Conservation (phyloP, 2,329 filamentous ascomycete species). For the Parastagonospora avenae region DNA sequence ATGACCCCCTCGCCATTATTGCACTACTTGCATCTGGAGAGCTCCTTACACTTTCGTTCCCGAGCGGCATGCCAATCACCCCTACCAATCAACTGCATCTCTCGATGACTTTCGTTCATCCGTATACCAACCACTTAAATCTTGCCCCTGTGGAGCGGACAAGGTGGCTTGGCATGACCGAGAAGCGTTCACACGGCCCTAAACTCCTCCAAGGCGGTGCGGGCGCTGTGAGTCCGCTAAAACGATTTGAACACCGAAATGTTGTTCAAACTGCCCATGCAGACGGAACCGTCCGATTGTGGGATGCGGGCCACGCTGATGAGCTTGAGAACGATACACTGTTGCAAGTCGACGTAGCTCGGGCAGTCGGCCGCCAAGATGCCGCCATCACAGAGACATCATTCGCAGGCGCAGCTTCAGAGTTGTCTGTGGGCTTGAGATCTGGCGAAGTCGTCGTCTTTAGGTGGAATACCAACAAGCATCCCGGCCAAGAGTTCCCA, state of each 20-base stretch:
- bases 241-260: conserved; percentile 81
- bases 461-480: conserved; percentile 82
- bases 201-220: conserved; percentile 79
- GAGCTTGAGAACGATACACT: conserved; percentile 86
- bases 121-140: conserved; percentile 76
- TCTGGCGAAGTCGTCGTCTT: conserved; percentile 88
- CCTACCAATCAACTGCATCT: conserved; percentile 92
- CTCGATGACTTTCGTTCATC: conserved; percentile 85
- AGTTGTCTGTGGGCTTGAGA: conserved; percentile 80
- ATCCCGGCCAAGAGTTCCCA: conserved; percentile 68
- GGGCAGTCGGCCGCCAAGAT: conserved; percentile 78
- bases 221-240: conserved; percentile 70
- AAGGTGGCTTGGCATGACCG: conserved; percentile 89
- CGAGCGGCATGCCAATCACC: conserved; percentile 85
- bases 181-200: conserved; percentile 79
- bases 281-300: conserved; percentile 88
- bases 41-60: conserved; percentile 87
- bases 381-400: conserved; percentile 80
- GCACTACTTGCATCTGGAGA: conserved; percentile 84
- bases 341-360: conserved; percentile 84
- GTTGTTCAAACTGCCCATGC: conserved; percentile 86
- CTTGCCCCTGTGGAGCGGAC: conserved; percentile 77
- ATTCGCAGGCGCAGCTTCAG: conserved; percentile 78
- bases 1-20: conserved; percentile 88
- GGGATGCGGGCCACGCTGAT: conserved; percentile 90